These are phyloP conservation scores for Pseudozyma pruni DNA, from an alignment of 1,284 basidiomycete species.

Conservation along the genomic window DNA sequence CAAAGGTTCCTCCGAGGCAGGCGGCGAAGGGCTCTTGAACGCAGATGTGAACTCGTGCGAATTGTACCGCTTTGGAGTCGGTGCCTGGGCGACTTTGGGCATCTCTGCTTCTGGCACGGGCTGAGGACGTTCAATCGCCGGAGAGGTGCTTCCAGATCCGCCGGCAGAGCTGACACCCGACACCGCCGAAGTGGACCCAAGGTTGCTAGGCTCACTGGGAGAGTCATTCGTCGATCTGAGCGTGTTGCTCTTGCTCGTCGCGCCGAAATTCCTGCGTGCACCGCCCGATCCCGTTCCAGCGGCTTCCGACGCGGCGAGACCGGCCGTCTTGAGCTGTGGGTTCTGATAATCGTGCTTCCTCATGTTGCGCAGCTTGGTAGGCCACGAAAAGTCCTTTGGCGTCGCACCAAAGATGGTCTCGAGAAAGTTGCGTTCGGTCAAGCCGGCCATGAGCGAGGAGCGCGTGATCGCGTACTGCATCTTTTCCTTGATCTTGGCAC, in stretches of 20 bases:
- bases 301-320: conserved; percentile 50
- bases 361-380: conserved; percentile 54
- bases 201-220: neutral
- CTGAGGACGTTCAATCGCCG: conserved; percentile 13
- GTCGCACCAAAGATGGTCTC: conserved; percentile 59
- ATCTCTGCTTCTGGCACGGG: conserved; percentile 28
- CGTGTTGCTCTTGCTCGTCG: conserved; percentile 29
- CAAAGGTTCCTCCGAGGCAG: conserved; percentile 17
- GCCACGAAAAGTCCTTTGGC: conserved; percentile 54
- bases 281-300: conserved; percentile 59
- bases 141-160: neutral
- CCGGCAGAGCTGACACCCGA: conserved; percentile 14
- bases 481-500: conserved; percentile 61
- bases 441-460: conserved; percentile 48
- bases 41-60: conserved; percentile 45
- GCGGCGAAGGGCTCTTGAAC: conserved; percentile 41
- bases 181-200: conserved; percentile 18
- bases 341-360: conserved; percentile 65
- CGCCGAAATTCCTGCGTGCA: conserved; percentile 55
- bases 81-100: conserved; percentile 13
- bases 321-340: conserved; percentile 53
- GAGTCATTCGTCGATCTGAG: conserved; percentile 11
- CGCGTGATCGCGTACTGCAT: conserved; percentile 60
- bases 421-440: conserved; percentile 58
- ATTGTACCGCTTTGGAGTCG: conserved; percentile 44